Evolutionary conservation across 2,329 filamentous ascomycete species (phyloP).

Genomic region (Alternaria brassicicola): DNA sequence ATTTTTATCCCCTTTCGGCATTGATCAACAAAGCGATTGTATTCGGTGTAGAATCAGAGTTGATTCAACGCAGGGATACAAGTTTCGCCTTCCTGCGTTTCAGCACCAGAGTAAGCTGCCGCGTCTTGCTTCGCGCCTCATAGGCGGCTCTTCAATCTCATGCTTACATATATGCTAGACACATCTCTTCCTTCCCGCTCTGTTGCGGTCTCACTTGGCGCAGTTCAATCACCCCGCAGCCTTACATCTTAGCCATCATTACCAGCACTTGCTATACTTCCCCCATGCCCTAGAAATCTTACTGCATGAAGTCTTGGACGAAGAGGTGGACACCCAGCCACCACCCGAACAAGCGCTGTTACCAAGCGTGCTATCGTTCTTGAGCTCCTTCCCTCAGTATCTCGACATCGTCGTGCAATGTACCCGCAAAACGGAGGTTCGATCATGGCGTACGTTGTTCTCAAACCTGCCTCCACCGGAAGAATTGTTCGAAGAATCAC

Average conservation of each 20-base stretch:
- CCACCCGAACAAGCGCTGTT: conserved; percentile 56
- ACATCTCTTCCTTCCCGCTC: conserved; percentile 87
- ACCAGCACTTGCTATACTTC: conserved; percentile 88
- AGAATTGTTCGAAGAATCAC: conserved; percentile 89
- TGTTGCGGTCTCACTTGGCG: conserved; percentile 79
- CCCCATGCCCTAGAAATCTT: conserved; percentile 90
- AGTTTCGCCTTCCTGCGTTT: conserved; percentile 90
- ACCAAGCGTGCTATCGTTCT: conserved; percentile 59
- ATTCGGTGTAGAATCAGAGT: conserved; percentile 86
- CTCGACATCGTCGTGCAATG: conserved; percentile 96
- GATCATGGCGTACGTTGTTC: conserved; percentile 94
- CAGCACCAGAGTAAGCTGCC: conserved; percentile 73
- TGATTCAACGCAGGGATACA: conserved; percentile 90
- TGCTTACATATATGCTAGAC: conserved; percentile 63
- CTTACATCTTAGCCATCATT: conserved; percentile 80
- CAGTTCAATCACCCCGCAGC: conserved; percentile 80
- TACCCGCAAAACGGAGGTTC: conserved; percentile 93
- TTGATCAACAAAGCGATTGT: conserved; percentile 88
- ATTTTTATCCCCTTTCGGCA: conserved; percentile 92
- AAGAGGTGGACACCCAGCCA: conserved; percentile 78
- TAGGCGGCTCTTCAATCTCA: conserved; percentile 3
- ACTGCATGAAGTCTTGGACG: conserved; percentile 89
- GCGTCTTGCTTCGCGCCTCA: conserved; percentile 4
- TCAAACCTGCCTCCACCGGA: conserved; percentile 87
- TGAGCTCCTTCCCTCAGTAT: conserved; percentile 71